These are phyloP conservation scores for Dipodascus albidus DNA, from an alignment of 805 yeast species.

Conservation along the genomic window DNA sequence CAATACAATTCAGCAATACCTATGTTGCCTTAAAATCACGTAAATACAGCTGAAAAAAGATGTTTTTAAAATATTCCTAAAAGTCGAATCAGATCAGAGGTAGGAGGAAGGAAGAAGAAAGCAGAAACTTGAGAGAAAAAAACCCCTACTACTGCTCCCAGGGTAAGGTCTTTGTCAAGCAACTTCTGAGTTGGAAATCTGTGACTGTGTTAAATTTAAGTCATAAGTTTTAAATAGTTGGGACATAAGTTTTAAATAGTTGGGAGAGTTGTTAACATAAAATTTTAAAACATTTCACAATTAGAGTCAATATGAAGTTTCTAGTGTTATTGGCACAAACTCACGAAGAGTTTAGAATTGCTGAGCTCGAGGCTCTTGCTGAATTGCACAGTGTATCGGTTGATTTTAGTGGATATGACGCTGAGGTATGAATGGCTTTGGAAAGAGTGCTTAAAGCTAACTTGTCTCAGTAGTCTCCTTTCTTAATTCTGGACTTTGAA, in stretches of 20 bases:
- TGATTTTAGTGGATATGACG: slow-evolving; percentile 50
- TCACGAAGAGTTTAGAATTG: slow-evolving; percentile 63
- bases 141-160: background rate
- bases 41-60: too few relatives aligned
- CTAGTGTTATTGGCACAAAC: slow-evolving; percentile 78
- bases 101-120: background rate
- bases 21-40: too few relatives aligned
- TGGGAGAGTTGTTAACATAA: too few relatives aligned
- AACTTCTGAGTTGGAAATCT: background rate
- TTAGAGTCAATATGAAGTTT: slow-evolving; percentile 32
- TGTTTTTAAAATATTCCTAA: background rate
- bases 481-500: slow-evolving; percentile 53
- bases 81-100: background rate
- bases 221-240: background rate
- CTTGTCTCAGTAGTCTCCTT: slow-evolving; percentile 36
- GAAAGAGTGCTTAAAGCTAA: background rate
- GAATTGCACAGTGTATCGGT: slow-evolving; percentile 42
- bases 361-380: slow-evolving; percentile 82
- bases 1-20: background rate
- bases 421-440: slow-evolving; percentile 20
- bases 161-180: background rate
- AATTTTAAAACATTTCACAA: background rate
- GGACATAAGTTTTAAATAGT: background rate
- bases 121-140: too few relatives aligned
- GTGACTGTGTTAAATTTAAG: background rate